A percentile compares a stretch with the other conserved stretches of the same genome.
phyloP scores from a whole-genome alignment of 345 rosid species.

The Populus nigra region DNA sequence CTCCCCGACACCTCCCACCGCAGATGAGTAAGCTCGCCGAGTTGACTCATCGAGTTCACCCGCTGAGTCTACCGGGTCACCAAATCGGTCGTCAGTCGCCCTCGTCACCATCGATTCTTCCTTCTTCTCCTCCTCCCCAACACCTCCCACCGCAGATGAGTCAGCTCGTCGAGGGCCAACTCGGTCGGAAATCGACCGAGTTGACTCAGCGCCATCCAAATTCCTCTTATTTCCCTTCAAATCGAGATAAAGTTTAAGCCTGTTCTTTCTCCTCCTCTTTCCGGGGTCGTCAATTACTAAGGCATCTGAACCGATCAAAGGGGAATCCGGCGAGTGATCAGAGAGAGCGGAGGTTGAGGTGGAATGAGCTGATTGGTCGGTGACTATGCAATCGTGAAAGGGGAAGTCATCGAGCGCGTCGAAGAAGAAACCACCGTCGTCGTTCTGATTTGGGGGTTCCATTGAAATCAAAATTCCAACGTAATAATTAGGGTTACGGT shows the following conservation, averaged over 20 bases:
- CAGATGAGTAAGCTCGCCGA: background rate
- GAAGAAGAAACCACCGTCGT: conserved; percentile 35
- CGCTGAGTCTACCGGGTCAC: conserved; percentile 13
- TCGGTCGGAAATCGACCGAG: conserved; percentile 10
- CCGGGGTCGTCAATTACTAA: background rate
- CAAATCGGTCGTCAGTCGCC: conserved; percentile 10
- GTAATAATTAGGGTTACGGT: conserved; percentile 8
- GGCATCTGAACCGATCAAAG: conserved; percentile 4
- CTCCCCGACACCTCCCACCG: conserved; percentile 3
- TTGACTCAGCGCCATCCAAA: conserved; percentile 23
- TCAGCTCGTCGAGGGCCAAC: background rate
- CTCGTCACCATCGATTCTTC: conserved; percentile 30
- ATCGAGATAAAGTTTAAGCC: conserved; percentile 17
- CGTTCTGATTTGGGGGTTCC: conserved; percentile 21
- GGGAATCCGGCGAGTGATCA: conserved; percentile 10
- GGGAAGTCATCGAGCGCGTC: conserved; percentile 64
- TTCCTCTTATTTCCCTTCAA: conserved; percentile 30
- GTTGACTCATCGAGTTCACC: conserved; percentile 25
- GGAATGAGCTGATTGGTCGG: conserved; percentile 31
- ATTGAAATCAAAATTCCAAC: conserved; percentile 7
- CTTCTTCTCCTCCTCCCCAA: conserved; percentile 6
- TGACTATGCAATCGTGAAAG: conserved; percentile 39
- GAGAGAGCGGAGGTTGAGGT: conserved; percentile 21
- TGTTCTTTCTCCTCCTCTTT: conserved; percentile 19
- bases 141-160: background rate